Evolutionary conservation across 805 yeast species (phyloP).

Genomic region (Monosporozyma unispora): DNA sequence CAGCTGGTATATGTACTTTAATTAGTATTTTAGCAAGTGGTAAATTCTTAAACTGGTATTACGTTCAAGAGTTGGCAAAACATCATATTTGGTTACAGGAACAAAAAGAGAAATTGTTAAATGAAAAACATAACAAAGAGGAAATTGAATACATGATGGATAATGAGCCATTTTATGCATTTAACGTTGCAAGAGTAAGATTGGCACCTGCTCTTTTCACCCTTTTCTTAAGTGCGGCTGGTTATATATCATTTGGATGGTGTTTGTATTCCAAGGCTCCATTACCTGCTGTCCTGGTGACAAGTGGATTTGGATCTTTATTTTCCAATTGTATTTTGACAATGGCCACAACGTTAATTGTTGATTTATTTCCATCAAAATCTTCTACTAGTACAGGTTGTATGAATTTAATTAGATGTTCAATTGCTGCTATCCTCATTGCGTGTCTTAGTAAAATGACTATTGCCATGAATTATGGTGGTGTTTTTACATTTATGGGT

Average conservation of each 20-base stretch:
- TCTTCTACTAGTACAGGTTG: slow-evolving; percentile 70
- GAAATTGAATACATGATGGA: slow-evolving; percentile 15
- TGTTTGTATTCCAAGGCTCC: slow-evolving; percentile 41
- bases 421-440: slow-evolving; percentile 56
- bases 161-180: slow-evolving; percentile 29
- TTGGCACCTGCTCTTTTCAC: slow-evolving; percentile 40
- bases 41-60: slow-evolving; percentile 40
- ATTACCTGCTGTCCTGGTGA: slow-evolving; percentile 48
- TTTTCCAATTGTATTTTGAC: slow-evolving; percentile 50
- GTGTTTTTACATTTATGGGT: slow-evolving; percentile 64
- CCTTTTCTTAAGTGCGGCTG: slow-evolving; percentile 31
- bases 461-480: slow-evolving; percentile 52
- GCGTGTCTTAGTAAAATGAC: slow-evolving; percentile 61
- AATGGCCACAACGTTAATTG: slow-evolving; percentile 53
- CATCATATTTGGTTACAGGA: slow-evolving; percentile 17
- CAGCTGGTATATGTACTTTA: slow-evolving; percentile 62
- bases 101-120: slow-evolving; percentile 10
- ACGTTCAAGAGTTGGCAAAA: slow-evolving; percentile 16
- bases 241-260: slow-evolving; percentile 61
- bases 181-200: slow-evolving; percentile 49
- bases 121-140: slow-evolving; percentile 12
- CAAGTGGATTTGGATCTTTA: slow-evolving; percentile 47
- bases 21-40: slow-evolving; percentile 55
- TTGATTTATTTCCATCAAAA: slow-evolving; percentile 61
- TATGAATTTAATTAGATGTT: slow-evolving; percentile 63